Evolutionary conservation across 306 rosid genomes (phyloP).

Genomic region (Trifolium subterraneum): DNA sequence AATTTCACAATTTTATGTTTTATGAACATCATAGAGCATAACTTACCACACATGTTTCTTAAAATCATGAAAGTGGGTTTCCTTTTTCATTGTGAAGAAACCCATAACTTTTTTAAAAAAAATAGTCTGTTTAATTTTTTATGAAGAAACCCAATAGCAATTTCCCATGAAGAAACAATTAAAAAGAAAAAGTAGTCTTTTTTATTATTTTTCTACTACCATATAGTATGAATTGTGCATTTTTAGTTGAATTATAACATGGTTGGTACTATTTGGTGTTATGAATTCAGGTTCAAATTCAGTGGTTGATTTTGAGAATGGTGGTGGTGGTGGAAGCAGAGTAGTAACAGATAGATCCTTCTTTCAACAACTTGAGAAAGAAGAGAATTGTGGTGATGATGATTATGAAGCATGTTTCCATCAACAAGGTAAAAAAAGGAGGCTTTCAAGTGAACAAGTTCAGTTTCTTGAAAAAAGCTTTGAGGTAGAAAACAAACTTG

Average conservation of each 20-base stretch:
- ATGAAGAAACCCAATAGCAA: background rate
- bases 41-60: background rate
- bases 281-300: slow-evolving; percentile 66
- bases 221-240: background rate
- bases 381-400: slow-evolving; percentile 59
- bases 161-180: slow-evolving; percentile 18
- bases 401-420: slow-evolving; percentile 63
- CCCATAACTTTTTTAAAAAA: too few relatives aligned
- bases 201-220: background rate
- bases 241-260: slow-evolving; percentile 33
- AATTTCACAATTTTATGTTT: background rate
- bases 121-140: background rate
- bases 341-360: slow-evolving; percentile 54
- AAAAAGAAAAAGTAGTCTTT: background rate
- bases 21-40: background rate
- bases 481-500: slow-evolving; percentile 82
- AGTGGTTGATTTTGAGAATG: slow-evolving; percentile 65
- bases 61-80: slow-evolving; percentile 18
- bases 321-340: slow-evolving; percentile 37
- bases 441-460: slow-evolving; percentile 78
- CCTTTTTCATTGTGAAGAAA: slow-evolving; percentile 12
- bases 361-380: slow-evolving; percentile 57
- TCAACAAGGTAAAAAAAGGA: slow-evolving; percentile 78
- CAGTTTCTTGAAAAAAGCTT: slow-evolving; percentile 77
- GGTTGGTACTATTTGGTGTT: background rate